Base-by-base conservation (phyloP, 1,139 yeast species). In the Yamadazyma dendronema region DNA sequence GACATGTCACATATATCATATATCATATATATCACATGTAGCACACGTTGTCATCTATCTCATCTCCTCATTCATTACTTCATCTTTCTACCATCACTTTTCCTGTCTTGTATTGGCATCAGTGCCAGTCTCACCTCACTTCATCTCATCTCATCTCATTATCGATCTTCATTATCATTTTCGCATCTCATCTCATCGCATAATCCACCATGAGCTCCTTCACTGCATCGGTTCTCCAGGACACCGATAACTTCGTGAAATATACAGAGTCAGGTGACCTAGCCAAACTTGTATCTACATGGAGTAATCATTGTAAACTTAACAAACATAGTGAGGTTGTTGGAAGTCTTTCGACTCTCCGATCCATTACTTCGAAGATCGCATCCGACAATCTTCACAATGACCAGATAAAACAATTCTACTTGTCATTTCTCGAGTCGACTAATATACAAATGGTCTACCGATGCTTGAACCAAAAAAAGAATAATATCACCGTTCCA, bases 271-370 rank as follows among this genome's bases (percentile, higher is more conserved):
- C 41, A 0, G 42, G 34, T 19, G 42, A 37, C 13, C 53, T 53
- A 28, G 33, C 41, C 17, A 56, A 56, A 33, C 42, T 60, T 7
- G 43, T 67, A 13, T 44, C 52, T 14, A 54, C 53, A 19, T 84
- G 90, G 86, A 72, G 85, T 2, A 79, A 77, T 48, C 78, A 67
- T 50, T 75, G 86, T 4, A 78, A 82, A 33, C 67, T 74, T n/a
- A 81, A 80, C 49, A 81, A 81, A 44, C 83, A 79, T 50, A 50
- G 63, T 2, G 74, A 70, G 35, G 70, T 80, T 14, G 41, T 33
- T 5, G 23, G 29, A 25, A 21, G 33, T 15, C 30, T 40, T 15
- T 13, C 25, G 7, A 12, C 29, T 17, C 10, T 40, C 9, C 27
- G 33, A 28, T 30, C 35, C 14, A 26, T 37, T 11, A 29, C 39